Conservation (phyloP, 2,329 filamentous ascomycete species). For the Fusarium robinianum region DNA sequence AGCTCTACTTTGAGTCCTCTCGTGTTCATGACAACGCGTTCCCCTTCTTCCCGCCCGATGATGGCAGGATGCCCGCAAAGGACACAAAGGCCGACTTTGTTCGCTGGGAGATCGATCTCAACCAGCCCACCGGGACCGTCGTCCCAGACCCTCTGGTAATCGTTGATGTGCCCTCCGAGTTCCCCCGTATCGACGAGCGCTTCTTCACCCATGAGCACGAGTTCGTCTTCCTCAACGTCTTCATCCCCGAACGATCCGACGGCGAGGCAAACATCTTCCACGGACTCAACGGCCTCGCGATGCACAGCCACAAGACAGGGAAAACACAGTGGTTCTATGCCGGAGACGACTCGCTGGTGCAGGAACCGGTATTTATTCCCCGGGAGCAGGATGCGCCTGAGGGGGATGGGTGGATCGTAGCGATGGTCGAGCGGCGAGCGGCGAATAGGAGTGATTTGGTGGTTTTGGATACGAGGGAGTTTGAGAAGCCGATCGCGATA, state of each 20-base stretch:
- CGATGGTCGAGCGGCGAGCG: neutral
- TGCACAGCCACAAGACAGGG: conserved; percentile 12
- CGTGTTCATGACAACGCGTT: conserved; percentile 20
- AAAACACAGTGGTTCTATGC: conserved; percentile 11
- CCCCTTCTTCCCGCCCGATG: conserved; percentile 9
- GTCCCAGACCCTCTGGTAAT: conserved; percentile 5
- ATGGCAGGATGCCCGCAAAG: conserved; percentile 4
- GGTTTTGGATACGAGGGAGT: conserved; percentile 5
- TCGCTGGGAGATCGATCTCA: conserved; percentile 21
- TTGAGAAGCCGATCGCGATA: conserved; percentile 14
- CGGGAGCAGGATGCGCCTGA: conserved; percentile 1
- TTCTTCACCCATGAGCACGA: conserved; percentile 9
- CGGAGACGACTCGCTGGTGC: conserved; percentile 7
- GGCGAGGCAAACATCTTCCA: conserved; percentile 11
- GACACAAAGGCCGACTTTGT: conserved; percentile 22
- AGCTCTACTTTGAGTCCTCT: conserved; percentile 16
- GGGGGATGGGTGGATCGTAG: conserved; percentile 16
- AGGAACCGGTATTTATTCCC: conserved; percentile 22
- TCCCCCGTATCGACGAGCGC: conserved; percentile 12
- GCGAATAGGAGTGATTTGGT: conserved; percentile 18
- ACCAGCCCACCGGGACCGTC: neutral
- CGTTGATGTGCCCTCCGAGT: conserved; percentile 8
- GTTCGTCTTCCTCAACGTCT: conserved; percentile 9
- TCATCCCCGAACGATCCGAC: conserved; percentile 4
- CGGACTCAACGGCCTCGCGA: conserved; percentile 5